Percentiles rank a stretch among this genome's conserved stretches.
phyloP scores from a whole-genome alignment of 2,329 filamentous ascomycete genomes.

The Echinosphaeria canescens region DNA sequence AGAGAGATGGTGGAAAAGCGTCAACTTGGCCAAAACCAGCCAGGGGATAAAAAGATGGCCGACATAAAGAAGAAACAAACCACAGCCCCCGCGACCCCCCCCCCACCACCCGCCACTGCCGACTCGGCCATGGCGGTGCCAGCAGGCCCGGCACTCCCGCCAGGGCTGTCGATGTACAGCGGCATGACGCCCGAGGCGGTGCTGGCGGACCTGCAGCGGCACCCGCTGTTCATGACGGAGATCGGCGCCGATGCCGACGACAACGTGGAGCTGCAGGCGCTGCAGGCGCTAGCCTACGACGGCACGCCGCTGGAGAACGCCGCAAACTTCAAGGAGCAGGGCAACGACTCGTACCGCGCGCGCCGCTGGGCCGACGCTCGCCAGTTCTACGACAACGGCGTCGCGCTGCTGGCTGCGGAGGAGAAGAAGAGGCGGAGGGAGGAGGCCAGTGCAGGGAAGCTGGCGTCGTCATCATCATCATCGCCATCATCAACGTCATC shows the following conservation, averaged over 20 bases:
- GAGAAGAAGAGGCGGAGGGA: constrained; percentile 11
- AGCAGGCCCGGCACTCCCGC: constrained; percentile 19
- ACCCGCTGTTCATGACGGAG: constrained; percentile 89
- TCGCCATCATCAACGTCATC: constrained; percentile 1
- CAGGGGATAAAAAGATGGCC: no score
- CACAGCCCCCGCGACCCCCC: no score
- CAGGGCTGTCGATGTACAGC: constrained; percentile 14
- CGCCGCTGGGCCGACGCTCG: constrained; percentile 63
- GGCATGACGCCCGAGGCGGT: constrained; percentile 32
- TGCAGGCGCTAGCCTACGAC: constrained; percentile 83
- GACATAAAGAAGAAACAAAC: no score
- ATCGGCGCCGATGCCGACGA: constrained; percentile 45
- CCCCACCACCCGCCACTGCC: no score
- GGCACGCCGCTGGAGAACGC: constrained; percentile 72
- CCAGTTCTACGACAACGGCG: constrained; percentile 82
- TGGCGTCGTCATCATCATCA: neutral
- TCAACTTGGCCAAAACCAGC: no score
- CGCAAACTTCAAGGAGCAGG: constrained; percentile 70
- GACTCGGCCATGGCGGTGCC: neutral
- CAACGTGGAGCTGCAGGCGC: constrained; percentile 65
- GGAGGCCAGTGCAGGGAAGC: no score
- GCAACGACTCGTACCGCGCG: constrained; percentile 67
- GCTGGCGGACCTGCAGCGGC: constrained; percentile 32
- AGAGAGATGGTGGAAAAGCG: no score
- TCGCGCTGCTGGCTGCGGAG: constrained; percentile 46